Conservation (phyloP, 352 stramenopile genomes). For the Halophytophthora batemanensis region DNA sequence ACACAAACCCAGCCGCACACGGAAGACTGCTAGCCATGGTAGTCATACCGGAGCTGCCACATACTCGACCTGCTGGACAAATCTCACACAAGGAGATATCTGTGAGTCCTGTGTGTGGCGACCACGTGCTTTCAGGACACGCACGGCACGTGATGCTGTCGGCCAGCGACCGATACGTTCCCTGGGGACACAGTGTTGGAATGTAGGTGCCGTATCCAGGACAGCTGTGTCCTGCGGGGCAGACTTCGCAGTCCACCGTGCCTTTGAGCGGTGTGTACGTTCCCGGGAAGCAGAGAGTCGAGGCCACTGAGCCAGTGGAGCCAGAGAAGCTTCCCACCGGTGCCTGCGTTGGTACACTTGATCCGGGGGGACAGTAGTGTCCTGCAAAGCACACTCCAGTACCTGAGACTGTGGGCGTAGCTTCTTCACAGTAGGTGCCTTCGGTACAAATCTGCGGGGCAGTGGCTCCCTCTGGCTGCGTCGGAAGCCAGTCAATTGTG, state of each 20-base stretch:
- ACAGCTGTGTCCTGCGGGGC: conserved; percentile 93
- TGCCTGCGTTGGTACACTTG: conserved; percentile 83
- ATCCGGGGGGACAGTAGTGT: conserved; percentile 95
- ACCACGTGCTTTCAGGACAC: conserved; percentile 95
- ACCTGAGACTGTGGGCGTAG: conserved; percentile 75
- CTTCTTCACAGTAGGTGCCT: conserved; percentile 92
- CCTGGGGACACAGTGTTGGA: conserved; percentile 91
- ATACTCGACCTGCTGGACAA: conserved; percentile 93
- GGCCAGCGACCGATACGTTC: conserved; percentile 93
- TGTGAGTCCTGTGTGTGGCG: conserved; percentile 84
- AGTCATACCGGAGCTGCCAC: conserved; percentile 87
- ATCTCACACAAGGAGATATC: conserved; percentile 96
- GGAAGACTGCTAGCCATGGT: conserved; percentile 76
- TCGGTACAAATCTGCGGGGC: conserved; percentile 94
- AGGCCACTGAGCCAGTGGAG: conserved; percentile 85
- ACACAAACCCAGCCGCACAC: conserved; percentile 93
- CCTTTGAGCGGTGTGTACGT: conserved; percentile 93
- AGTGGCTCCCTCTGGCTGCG: conserved; percentile 65
- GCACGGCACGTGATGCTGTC: conserved; percentile 94
- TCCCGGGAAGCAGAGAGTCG: conserved; percentile 95
- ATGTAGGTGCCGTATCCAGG: conserved; percentile 95
- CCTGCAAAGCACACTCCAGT: conserved; percentile 90
- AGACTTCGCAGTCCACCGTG: conserved; percentile 88
- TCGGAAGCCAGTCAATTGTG: conserved; percentile 91
- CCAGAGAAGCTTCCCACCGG: conserved; percentile 92